Evolutionary conservation across 768 basidiomycete species (phyloP), one percentile per base, ranked within the genome.

Genomic region (Leccinum arenicola): DNA sequence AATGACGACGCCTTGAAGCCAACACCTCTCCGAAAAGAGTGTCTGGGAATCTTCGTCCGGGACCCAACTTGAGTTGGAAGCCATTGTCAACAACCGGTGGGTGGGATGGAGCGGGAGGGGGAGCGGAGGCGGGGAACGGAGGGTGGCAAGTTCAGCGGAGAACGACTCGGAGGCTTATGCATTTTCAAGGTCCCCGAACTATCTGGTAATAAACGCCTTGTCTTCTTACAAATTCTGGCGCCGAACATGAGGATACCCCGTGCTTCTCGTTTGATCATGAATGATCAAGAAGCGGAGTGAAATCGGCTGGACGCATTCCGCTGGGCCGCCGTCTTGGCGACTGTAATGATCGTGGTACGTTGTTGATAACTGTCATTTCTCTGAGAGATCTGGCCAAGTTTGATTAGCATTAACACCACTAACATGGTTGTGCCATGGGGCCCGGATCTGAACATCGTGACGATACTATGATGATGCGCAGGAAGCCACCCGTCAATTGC

Each of bases 61-160:
- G 38, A 66, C 59, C 65, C 65, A 67, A 9, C 50, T 64, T 35
- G 65, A 61, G 52, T 64, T 64, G 50, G 29, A 40, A 11, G 64
- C 57, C 64, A 67, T 38, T 67, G 52, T 7, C 25, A 8, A 59
- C 11, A 14, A 35, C 11, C 12, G 8, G 33, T 35, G 33, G 33
- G 33, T 35, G 33, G 33, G 33, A 35, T 35, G 33, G 33, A 35
- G 33, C 15, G 36, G 36, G 23, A 25, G 23, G 3, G 23, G 23
- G 23, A 25, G 23, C 23, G 23, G 23, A 38, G 36, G 15, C 15
- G 35, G 35, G 35, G 35, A 36, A 36, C 6, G 15, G 25, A 25
- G 25, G 4, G 36, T 38, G 6, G 14, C 15, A 38, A 38, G 36
- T 38, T 17, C 7, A 38, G 36, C 36, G 15, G 15, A 38, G 36